A percentile compares a stretch with the other conserved stretches of the same genome.
Conservation (phyloP, 495 filamentous ascomycete genomes). For the Achaetomiella virescens region DNA sequence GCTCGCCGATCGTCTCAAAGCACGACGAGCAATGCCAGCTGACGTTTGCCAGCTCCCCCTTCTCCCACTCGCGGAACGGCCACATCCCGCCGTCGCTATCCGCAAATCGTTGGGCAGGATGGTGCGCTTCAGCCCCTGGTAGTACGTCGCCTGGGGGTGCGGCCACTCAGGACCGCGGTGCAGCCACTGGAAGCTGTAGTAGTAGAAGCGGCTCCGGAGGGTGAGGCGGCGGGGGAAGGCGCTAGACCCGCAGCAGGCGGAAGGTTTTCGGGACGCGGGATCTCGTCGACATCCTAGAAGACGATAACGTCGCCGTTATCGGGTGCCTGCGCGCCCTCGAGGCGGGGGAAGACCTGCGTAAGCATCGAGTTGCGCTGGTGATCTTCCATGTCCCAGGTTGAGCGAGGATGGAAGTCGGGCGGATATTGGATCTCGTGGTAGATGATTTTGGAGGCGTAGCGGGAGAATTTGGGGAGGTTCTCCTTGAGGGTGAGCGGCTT, state of each 20-base stretch:
- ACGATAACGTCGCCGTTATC: slow-evolving; percentile 37
- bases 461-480: slow-evolving; percentile 34
- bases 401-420: slow-evolving; percentile 25
- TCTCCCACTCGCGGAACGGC: slow-evolving; percentile 28
- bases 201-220: slow-evolving; percentile 48
- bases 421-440: slow-evolving; percentile 47
- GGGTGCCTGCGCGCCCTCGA: slow-evolving; percentile 30
- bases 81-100: slow-evolving; percentile 34
- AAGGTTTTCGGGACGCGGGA: slow-evolving; percentile 44
- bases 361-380: slow-evolving; percentile 49
- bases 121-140: slow-evolving; percentile 39
- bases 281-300: slow-evolving; percentile 48
- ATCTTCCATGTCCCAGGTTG: slow-evolving; percentile 44
- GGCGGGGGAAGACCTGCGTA: slow-evolving; percentile 40
- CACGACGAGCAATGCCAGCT: slow-evolving; percentile 53
- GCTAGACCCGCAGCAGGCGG: slow-evolving; percentile 41
- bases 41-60: slow-evolving; percentile 40
- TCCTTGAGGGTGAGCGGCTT: slow-evolving; percentile 44
- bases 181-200: slow-evolving; percentile 52
- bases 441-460: slow-evolving; percentile 48
- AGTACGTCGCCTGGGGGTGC: slow-evolving; percentile 52
- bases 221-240: slow-evolving; percentile 47
- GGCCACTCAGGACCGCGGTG: slow-evolving; percentile 48
- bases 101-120: slow-evolving; percentile 45
- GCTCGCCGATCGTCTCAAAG: slow-evolving; percentile 44